These are phyloP conservation scores for Nothophaeocryptopus gaeumannii DNA, from an alignment of 2,329 filamentous ascomycete species.

Conservation along the genomic window DNA sequence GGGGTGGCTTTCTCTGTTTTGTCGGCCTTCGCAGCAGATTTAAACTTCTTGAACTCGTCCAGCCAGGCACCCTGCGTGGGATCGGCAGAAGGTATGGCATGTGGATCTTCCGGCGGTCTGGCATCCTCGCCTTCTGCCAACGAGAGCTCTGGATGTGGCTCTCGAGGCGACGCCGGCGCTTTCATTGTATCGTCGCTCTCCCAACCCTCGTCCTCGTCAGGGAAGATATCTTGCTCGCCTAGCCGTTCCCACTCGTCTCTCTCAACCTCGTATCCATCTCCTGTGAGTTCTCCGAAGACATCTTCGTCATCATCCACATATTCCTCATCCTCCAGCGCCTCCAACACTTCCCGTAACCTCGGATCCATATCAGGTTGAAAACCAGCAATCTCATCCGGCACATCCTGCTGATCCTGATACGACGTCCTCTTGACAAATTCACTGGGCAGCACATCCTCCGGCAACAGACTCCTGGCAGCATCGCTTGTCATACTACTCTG, in stretches of 20 bases:
- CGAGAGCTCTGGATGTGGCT: conserved; percentile 28
- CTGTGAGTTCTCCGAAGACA: conserved; percentile 71
- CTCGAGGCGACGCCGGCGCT: conserved; percentile 43
- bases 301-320: conserved; percentile 86
- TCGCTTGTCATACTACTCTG: conserved; percentile 41
- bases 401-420: conserved; percentile 89
- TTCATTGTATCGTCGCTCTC: conserved; percentile 89
- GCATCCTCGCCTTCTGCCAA: conserved; percentile 52
- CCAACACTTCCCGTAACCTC: conserved; percentile 80
- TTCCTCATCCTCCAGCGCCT: conserved; percentile 91
- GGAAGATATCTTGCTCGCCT: conserved; percentile 34
- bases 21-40: conserved; percentile 52
- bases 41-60: conserved; percentile 90
- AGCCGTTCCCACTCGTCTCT: conserved; percentile 70
- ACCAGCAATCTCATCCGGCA: conserved; percentile 86
- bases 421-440: conserved; percentile 73
- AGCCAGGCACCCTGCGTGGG: conserved; percentile 74
- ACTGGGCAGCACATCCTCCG: conserved; percentile 72
- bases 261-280: conserved; percentile 71
- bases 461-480: conserved; percentile 52
- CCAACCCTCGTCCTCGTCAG: conserved; percentile 70
- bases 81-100: conserved; percentile 36
- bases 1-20: conserved; percentile 35
- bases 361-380: conserved; percentile 99
- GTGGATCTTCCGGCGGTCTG: conserved; percentile 33